These are phyloP conservation scores for Pulveroboletus sp. DNA, from an alignment of 768 basidiomycete genomes.

Conservation along the genomic window DNA sequence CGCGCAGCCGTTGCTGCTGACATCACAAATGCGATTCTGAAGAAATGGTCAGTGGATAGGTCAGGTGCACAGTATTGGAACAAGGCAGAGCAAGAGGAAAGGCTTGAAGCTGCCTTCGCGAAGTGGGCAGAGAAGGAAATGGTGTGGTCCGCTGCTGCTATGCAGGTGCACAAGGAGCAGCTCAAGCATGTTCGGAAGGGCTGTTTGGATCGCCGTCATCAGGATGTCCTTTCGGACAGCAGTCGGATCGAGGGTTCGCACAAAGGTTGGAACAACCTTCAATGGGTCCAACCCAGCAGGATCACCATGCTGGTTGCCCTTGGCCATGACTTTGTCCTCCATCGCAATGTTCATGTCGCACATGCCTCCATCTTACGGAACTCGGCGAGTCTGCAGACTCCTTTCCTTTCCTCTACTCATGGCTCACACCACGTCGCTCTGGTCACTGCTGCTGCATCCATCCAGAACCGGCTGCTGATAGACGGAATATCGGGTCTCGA, in stretches of 20 bases:
- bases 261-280: slow-evolving; percentile 28
- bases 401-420: not conserved
- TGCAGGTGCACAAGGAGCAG: slow-evolving; percentile 27
- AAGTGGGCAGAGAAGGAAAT: too few species aligned
- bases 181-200: slow-evolving; percentile 28
- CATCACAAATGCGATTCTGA: slow-evolving; percentile 12
- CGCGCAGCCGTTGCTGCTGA: slow-evolving; percentile 2
- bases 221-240: slow-evolving; percentile 24
- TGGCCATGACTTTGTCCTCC: slow-evolving; percentile 20
- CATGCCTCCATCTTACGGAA: too few species aligned
- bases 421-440: not conserved
- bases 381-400: not conserved
- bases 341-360: slow-evolving; percentile 17
- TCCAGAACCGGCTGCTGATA: too few species aligned
- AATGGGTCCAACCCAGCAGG: slow-evolving; percentile 20
- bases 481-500: too few species aligned
- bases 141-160: slow-evolving; percentile 20
- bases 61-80: slow-evolving; percentile 15
- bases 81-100: slow-evolving; percentile 14
- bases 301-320: slow-evolving; percentile 16
- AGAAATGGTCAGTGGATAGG: slow-evolving; percentile 3
- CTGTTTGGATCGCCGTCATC: slow-evolving; percentile 17
- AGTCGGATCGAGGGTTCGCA: slow-evolving; percentile 30
- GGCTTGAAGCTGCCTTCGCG: too few species aligned
- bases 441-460: too few species aligned